Evolutionary conservation across 129 eudicot species (phyloP).

Genomic region (Gnaphalium uliginosum): DNA sequence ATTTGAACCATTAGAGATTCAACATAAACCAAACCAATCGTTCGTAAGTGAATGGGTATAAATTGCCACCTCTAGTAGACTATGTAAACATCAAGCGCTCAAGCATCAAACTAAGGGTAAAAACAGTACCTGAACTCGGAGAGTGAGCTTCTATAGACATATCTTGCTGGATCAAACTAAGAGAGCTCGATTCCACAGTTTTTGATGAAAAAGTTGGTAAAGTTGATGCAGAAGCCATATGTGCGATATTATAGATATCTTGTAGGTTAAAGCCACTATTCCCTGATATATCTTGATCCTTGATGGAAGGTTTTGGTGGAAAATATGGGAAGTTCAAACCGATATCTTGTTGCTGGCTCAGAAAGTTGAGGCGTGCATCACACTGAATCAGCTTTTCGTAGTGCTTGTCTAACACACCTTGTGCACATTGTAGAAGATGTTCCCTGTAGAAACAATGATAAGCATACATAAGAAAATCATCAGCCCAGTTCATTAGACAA

Average conservation of each 20-base stretch:
- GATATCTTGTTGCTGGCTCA: constrained; percentile 63
- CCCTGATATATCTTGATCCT: constrained; percentile 33
- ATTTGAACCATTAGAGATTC: neutral
- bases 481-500: no score
- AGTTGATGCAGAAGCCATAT: constrained; percentile 42
- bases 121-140: constrained; percentile 36
- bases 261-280: constrained; percentile 33
- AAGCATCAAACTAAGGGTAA: neutral
- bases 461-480: no score
- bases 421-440: constrained; percentile 61
- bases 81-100: neutral
- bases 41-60: neutral
- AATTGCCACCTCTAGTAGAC: neutral
- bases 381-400: constrained; percentile 78
- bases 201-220: constrained; percentile 22
- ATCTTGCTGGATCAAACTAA: constrained; percentile 32
- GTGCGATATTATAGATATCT: constrained; percentile 35
- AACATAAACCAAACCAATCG: neutral
- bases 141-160: constrained; percentile 26
- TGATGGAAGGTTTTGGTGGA: constrained; percentile 40
- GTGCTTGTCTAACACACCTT: constrained; percentile 70
- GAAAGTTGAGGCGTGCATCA: constrained; percentile 58
- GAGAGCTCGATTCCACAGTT: constrained; percentile 28
- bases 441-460: constrained; percentile 45
- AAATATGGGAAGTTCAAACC: constrained; percentile 59